Conservation (phyloP, 129 eudicot genomes). For the Saussurea involucrata region DNA sequence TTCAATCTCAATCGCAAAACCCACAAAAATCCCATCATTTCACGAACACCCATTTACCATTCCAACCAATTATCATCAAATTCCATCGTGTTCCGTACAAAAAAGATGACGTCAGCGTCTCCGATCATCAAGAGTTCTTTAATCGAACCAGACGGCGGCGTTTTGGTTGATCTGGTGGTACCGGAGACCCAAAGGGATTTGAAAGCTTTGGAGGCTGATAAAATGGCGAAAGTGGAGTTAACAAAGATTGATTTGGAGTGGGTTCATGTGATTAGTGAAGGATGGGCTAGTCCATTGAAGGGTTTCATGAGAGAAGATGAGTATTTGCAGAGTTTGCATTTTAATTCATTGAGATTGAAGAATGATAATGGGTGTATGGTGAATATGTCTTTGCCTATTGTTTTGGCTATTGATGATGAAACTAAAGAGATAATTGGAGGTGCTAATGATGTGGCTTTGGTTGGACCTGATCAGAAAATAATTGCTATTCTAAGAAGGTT, state of each 20-base stretch:
- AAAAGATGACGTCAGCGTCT: slow-evolving; percentile 23
- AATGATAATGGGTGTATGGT: slow-evolving; percentile 52
- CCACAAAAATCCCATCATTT: slow-evolving; percentile 3
- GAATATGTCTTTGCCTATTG: slow-evolving; percentile 95
- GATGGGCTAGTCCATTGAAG: slow-evolving; percentile 94
- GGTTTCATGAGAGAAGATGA: slow-evolving; percentile 96
- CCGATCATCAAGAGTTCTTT: slow-evolving; percentile 56
- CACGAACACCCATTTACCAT: slow-evolving; percentile 38
- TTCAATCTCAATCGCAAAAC: slow-evolving; percentile 27
- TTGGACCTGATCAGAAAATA: slow-evolving; percentile 54
- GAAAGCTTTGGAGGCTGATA: slow-evolving; percentile 59
- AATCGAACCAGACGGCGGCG: slow-evolving; percentile 93
- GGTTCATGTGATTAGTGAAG: slow-evolving; percentile 95
- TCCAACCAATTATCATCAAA: slow-evolving; percentile 52
- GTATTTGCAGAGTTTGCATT: slow-evolving; percentile 92
- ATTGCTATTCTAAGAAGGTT: slow-evolving; percentile 79
- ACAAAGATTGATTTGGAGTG: slow-evolving; percentile 85
- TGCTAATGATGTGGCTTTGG: slow-evolving; percentile 58
- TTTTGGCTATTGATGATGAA: slow-evolving; percentile 78
- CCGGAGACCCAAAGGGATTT: slow-evolving; percentile 50
- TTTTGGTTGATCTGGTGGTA: slow-evolving; percentile 72
- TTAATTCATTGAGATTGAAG: slow-evolving; percentile 56
- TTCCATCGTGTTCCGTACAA: slow-evolving; percentile 13
- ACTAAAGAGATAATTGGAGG: slow-evolving; percentile 53
- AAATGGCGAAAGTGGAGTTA: slow-evolving; percentile 57